Evolutionary conservation across 371 early-diverging fungal species (phyloP), one percentile per base, ranked within the genome.

Genomic region (Paramicrosporidium saccamoebae): DNA sequence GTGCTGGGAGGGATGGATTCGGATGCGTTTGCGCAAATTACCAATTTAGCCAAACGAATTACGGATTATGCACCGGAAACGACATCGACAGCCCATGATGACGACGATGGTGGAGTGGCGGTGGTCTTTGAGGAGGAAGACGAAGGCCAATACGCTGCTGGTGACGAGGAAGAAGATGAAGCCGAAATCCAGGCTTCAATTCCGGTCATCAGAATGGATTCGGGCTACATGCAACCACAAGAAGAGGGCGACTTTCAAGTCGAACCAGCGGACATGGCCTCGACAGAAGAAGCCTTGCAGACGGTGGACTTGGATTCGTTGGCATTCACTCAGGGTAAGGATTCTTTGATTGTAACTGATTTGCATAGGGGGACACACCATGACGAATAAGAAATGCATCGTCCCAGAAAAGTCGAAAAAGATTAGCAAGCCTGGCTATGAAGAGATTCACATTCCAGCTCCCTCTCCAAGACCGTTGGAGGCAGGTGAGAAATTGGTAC

Each of bases 381-480:
- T 86, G 86, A 69, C 90, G 12, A 94, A 94, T 55, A 79, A 79
- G 28, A 68, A 66, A 32, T 72, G 71, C 34, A 60, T 53, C 29
- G 52, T 88, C 4, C 95, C 95, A n/a, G 62, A 68, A 22, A 88
- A 88, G 3, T 71, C 86, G 0, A 69, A 68, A 44, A 86, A 78
- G 42, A 52, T 63, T 4, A 53, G 64, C n/a, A 68, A 77, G 48
- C 67, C 73, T 33, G 82, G 84, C 1, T 94, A 84, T 36, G 84
- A 88, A 32, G 95, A 94, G 37, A 65, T 86, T 17, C 81, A 77
- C 35, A 79, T 94, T 1, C 95, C 88, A 2, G 71, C 79, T 10
- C 81, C 86, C 7, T 64, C 61, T 28, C 39, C 53, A 13, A 54
- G 50, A 16, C 50, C 44, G 4, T 45, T 59, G 31, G 58, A 45